Base-by-base conservation (phyloP, 2,329 filamentous ascomycete species). In the Leptographium lundbergii region DNA sequence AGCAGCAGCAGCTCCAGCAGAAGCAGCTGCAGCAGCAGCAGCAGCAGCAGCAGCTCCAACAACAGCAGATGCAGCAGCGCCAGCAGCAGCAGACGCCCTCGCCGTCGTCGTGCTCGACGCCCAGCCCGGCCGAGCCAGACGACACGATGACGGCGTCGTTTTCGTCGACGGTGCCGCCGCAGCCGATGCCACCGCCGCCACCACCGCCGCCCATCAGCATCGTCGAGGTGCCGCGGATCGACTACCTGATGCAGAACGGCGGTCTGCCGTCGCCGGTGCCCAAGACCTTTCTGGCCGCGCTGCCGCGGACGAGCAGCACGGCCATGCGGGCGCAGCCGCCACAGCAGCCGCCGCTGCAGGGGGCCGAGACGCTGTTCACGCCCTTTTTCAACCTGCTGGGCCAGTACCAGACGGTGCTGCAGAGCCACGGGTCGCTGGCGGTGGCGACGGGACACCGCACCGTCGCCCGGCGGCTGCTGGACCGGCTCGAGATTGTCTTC, bases 371-470 rank as follows among this genome's bases (percentile, higher is more conserved):
- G 17, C 77, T 96, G 6, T 97, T 96, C 68, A 82, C 87, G 5
- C 89, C 90, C 0, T 89, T 94, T 64, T 87, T 88, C 69, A 86
- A 84, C 63, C 78, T 96, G 2, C 78, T 99, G 25, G 88, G 95
- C 64, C 88, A 95, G 67, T 97, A 96, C 69, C 82, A 87, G 63
- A 80, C 82, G 3, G 91, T 99, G 4, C 79, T 97, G 63, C 76
- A 80, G 50, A 91, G 87, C 63, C 89, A 88, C 65, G 94, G 94
- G 4, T 97, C 92, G 0, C 76, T 99, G 6, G 94, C 94, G 2
- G 94, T 97, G 1, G 94, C 94, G 19, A 97, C 92, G 0, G 94
- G 94, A 6, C 96, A 97, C 70, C 85, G 89, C 58, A 96, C 92
- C 0, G 88, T 97, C n/a, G 94, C 94, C 4, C 85, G 94, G 6